These are phyloP conservation scores for Aspergillus sojae DNA, from an alignment of 2,329 filamentous ascomycete species.

Conservation along the genomic window DNA sequence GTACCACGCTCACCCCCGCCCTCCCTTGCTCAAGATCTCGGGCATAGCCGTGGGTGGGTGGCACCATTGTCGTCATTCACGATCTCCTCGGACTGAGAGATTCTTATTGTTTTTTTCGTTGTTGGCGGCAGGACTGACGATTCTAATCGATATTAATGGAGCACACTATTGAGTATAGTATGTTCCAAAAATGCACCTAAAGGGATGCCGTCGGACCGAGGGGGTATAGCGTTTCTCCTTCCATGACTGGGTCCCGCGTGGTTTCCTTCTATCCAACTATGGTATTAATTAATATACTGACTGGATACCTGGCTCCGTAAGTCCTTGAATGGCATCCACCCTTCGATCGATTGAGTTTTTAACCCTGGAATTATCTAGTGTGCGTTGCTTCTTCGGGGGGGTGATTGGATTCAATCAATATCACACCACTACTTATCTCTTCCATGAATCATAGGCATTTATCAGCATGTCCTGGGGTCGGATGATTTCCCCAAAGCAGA, in stretches of 20 bases:
- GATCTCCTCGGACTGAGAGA: conserved; percentile 6
- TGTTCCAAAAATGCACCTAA: conserved; percentile 5
- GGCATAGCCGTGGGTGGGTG: conserved; percentile 27
- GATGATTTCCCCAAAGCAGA: conserved; percentile 16
- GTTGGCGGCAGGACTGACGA: not conserved
- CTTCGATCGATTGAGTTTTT: conserved; percentile 17
- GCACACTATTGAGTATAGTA: conserved; percentile 11
- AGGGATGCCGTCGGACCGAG: conserved; percentile 1
- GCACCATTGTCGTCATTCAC: conserved; percentile 22
- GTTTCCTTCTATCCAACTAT: not conserved
- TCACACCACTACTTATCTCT: conserved; percentile 7
- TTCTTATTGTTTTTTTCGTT: conserved; percentile 6
- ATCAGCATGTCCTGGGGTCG: conserved; percentile 5
- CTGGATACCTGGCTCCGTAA: not conserved
- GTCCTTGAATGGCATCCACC: not conserved
- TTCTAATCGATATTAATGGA: conserved; percentile 3
- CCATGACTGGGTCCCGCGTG: not conserved
- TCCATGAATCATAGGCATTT: conserved; percentile 1
- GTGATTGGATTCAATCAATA: not conserved
- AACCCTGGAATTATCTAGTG: not conserved
- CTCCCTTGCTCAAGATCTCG: conserved; percentile 31
- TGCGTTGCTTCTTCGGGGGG: not conserved
- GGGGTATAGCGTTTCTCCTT: not conserved
- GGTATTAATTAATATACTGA: not conserved
- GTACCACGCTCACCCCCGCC: conserved; percentile 25